Evolutionary conservation across 2,329 filamentous ascomycete genomes (phyloP).

Genomic region (Penicillium sp.): DNA sequence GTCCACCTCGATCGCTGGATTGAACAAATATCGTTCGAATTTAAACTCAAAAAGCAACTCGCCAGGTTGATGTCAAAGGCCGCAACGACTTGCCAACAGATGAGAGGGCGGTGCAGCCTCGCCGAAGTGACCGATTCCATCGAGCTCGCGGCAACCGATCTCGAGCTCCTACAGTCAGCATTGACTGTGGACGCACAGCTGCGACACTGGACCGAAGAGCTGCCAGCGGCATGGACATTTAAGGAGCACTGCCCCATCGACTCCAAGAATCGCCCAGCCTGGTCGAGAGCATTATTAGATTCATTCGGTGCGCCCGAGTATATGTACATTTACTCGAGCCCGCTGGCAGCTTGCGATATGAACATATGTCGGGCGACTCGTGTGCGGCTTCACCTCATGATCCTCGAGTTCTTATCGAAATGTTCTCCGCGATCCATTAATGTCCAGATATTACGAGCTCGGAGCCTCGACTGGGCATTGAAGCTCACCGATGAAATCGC

Average conservation of each 20-base stretch:
- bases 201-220: background rate
- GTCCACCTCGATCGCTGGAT: conserved; percentile 6
- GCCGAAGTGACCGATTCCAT: too few relatives aligned
- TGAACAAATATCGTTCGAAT: conserved; percentile 8
- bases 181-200: conserved; percentile 2
- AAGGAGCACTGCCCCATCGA: background rate
- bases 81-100: background rate
- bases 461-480: background rate
- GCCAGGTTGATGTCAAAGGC: conserved; percentile 1
- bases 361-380: conserved; percentile 11
- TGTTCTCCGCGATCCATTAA: background rate
- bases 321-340: conserved; percentile 2
- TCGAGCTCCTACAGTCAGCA: conserved; percentile 1
- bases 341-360: conserved; percentile 9
- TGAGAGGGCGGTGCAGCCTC: background rate
- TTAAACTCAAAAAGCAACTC: conserved; percentile 4
- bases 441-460: background rate
- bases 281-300: conserved; percentile 4
- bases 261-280: conserved; percentile 1
- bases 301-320: conserved; percentile 6
- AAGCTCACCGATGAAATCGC: conserved; percentile 7
- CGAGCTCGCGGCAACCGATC: background rate
- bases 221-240: conserved; percentile 3
- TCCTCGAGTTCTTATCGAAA: conserved; percentile 3
- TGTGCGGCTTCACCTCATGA: conserved; percentile 8